Evolutionary conservation across 352 stramenopile genomes (phyloP).

Genomic region (Peronospora farinosa): DNA sequence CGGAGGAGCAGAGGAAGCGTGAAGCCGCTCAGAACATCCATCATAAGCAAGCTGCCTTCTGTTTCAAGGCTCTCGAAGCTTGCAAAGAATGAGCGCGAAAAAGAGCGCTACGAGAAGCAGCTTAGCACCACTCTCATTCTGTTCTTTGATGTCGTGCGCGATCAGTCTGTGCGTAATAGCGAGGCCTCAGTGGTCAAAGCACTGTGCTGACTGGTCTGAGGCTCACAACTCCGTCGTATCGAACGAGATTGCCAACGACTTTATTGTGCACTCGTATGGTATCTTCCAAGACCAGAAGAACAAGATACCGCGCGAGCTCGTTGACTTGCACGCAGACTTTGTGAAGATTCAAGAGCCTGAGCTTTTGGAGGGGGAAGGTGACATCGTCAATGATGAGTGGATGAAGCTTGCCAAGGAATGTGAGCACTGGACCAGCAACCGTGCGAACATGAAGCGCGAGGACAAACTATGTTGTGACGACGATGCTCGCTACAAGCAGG

Average conservation of each 20-base stretch:
- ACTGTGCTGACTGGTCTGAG: slow-evolving; percentile 83
- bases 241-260: slow-evolving; percentile 85
- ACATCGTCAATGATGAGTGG: slow-evolving; percentile 80
- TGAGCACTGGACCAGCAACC: slow-evolving; percentile 84
- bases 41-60: slow-evolving; percentile 58
- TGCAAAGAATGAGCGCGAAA: slow-evolving; percentile 75
- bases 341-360: slow-evolving; percentile 79
- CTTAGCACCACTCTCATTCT: slow-evolving; percentile 67
- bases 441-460: slow-evolving; percentile 86
- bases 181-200: slow-evolving; percentile 82
- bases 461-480: slow-evolving; percentile 84
- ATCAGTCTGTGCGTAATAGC: slow-evolving; percentile 60
- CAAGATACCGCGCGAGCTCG: slow-evolving; percentile 64
- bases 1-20: slow-evolving; percentile 62
- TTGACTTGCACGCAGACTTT: slow-evolving; percentile 65
- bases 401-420: slow-evolving; percentile 86
- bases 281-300: slow-evolving; percentile 61
- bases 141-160: slow-evolving; percentile 76
- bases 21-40: slow-evolving; percentile 66
- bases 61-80: slow-evolving; percentile 75
- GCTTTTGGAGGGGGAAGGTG: slow-evolving; percentile 77
- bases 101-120: slow-evolving; percentile 76
- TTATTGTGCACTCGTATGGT: slow-evolving; percentile 82
- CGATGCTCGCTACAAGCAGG: slow-evolving; percentile 75
- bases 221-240: slow-evolving; percentile 82